Base-by-base conservation (phyloP, 768 basidiomycete species). In the Collybia nuda region DNA sequence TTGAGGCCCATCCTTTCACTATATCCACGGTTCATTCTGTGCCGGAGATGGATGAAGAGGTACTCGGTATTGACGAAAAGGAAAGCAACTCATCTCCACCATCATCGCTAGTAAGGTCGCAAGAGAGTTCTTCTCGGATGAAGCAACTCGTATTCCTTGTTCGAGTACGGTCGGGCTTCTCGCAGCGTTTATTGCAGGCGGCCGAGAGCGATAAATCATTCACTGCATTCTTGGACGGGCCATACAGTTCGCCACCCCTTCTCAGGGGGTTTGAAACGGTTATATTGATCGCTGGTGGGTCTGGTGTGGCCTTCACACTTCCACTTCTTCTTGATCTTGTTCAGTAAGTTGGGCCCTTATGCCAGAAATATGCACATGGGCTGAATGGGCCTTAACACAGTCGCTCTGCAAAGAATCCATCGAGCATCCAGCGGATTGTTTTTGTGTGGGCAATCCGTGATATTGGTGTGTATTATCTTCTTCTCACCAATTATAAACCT, bases 1-100 rank as follows among this genome's bases (percentile, higher is more conserved):
- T 77, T 26, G 77, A 83, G 56, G 62, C 78, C 0, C 82, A 84
- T 54, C 82, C 82, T 3, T 84, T 85, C 62, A 81, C 82, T 0
- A 82, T 85, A 48, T 68, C 78, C 9, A 77, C 63, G 26, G 55
- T 72, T 6, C 64, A 71, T 22, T 32, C 32, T 19, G 48, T 56
- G 11, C 45, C 40, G 11, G 18, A 22, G 0, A 18, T 24, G 6
- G 45, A 46, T 1, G 50, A 60, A 35, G 60, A 62, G 50, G 14
- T 32, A 32, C 52, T 23, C 3, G 11, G 15, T 8, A 32, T 19
- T 8, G 5, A 19, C n/a, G 9, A 12, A 6, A n/a, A 45, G n/a
- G 23, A 45, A 14, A 19, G 36, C 17, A 14, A 9, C 40, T 26
- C 48, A 41, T 17, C 17, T 4, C 18, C 11, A 12, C 18, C 32